Evolutionary conservation across 805 yeast species (phyloP), one percentile per base, ranked within the genome.

Genomic region (Ogataea zsoltii): DNA sequence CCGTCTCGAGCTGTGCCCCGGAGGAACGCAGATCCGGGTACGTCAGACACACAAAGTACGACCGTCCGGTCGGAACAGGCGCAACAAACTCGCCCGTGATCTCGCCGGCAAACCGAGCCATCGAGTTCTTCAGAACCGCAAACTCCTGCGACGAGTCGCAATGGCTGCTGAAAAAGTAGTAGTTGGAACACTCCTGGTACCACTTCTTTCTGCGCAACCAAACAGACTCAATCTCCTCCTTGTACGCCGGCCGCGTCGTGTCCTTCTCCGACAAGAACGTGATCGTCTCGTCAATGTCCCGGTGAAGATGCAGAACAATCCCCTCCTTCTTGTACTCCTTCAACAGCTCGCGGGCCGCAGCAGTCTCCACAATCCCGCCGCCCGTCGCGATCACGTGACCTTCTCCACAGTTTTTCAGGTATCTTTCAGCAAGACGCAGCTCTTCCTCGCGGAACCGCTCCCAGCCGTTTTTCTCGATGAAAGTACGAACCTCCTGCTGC

Each of bases 351-450:
- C 97, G 78, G 4, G 95, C 81, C n/a, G 65, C 76, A 7, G 74
- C 74, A 32, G 76, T 76, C 67, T 92, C 98, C 21, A 94, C 96
- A 49, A 94, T 74, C 9, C 99, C 99, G 35, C 99, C 99, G 28
- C 99, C 99, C 40, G 97, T 88, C 0, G 98, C 88, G 44, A 92
- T 76, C 17, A 92, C 86, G 57, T 82, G 72, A 4, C 85, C 85
- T 15, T 57, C 58, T 5, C 67, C 45, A 50, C 65, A 61, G 25
- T 71, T 63, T 2, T 62, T 51, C 15, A 86, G 51, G 25, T 75
- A 70, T 38, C 79, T 77, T 40, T 74, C 66, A 50, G 87, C 77
- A 34, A 86, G 68, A 33, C 67, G 69, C 4, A 72, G 63, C 64
- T 94, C 99, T 42, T 71, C 66, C 21, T 63, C 69, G 49, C 99